Percentiles rank a stretch among this genome's conserved stretches.
These are phyloP conservation scores for Plantago coronopus DNA, from an alignment of 305 asterid genomes.

Conservation along the genomic window DNA sequence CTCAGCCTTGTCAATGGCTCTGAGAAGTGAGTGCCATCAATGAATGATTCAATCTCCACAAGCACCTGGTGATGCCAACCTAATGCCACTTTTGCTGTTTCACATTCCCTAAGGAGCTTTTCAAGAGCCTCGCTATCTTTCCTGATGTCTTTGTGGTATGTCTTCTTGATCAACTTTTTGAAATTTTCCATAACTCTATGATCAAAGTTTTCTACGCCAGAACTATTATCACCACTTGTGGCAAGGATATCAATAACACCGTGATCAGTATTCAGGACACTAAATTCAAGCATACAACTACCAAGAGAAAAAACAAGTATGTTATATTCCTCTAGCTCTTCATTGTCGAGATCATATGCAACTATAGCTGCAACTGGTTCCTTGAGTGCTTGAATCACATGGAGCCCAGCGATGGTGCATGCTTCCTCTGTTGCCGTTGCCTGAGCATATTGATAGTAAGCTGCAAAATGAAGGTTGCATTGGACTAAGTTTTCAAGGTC, in stretches of 20 bases:
- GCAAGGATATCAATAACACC: constrained; percentile 26
- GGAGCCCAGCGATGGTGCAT: constrained; percentile 28
- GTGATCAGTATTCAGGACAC: constrained; percentile 15
- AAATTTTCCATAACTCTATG: constrained; percentile 27
- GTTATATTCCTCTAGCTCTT: constrained; percentile 5
- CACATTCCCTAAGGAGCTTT: constrained; percentile 22
- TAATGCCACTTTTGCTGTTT: constrained; percentile 23
- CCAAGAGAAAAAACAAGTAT: constrained; percentile 26
- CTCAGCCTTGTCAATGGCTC: constrained; percentile 27
- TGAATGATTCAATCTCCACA: constrained; percentile 26
- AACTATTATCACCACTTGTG: constrained; percentile 24
- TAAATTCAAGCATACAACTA: constrained; percentile 26
- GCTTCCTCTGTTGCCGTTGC: too few species aligned
- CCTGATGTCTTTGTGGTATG: constrained; percentile 20
- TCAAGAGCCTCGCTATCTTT: constrained; percentile 22
- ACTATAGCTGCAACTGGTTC: constrained; percentile 24
- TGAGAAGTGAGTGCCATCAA: constrained; percentile 26
- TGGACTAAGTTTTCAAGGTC: neutral
- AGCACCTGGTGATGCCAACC: constrained; percentile 29
- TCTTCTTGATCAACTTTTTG: constrained; percentile 22
- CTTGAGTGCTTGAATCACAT: constrained; percentile 18
- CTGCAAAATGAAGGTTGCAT: neutral
- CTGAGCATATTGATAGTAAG: neutral
- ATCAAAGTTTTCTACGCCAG: constrained; percentile 29
- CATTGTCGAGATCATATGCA: constrained; percentile 26